Base-by-base conservation (phyloP, 2,329 filamentous ascomycete genomes). In the Periconia digitata region DNA sequence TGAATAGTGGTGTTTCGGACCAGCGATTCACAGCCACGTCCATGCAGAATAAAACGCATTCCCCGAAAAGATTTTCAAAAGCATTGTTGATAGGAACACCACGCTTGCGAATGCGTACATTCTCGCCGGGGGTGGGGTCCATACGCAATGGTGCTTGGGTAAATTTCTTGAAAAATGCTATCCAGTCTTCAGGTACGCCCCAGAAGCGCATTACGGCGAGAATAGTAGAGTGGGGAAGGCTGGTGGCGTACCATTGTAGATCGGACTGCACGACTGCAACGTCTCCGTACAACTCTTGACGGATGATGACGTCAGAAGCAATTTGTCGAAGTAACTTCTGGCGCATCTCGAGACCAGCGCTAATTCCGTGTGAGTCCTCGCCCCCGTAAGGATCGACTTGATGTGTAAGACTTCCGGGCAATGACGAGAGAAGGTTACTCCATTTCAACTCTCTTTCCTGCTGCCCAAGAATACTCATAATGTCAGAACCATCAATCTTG, bases 71-170 rank as follows among this genome's bases (percentile, higher is more conserved):
- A 49, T 77, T 75, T 49, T 72, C 70, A 10, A 73, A 70, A 1
- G 71, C 66, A 52, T 76, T 72, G 0, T 71, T 70, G 61, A 75
- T 73, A 0, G 74, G 74, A 1, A 75, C 68, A 8, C 74, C 74
- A 8, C 74, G 61, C 51, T 66, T 66, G 34, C 74, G 70, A 15
- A 55, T 68, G 5, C 70, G 64, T 0, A 70, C 67, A 1, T 66
- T 63, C 6, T 59, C 51, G 12, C 70, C 66, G 0, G 64, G 65
- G 7, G 39, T 46, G 13, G 48, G 55, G 44, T 64, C 63, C 50
- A 67, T 66, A 38, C 74, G 74, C 22, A 77, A 54, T 0, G 74
- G 75, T 0, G 73, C 67, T 37, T 71, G 64, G 17, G 76, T 60
- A 38, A 73, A 72, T 43, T 72, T 75, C n/a, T 60, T 63, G 56